phyloP scores from a whole-genome alignment of 768 basidiomycete genomes.

The Trametes elegans region DNA sequence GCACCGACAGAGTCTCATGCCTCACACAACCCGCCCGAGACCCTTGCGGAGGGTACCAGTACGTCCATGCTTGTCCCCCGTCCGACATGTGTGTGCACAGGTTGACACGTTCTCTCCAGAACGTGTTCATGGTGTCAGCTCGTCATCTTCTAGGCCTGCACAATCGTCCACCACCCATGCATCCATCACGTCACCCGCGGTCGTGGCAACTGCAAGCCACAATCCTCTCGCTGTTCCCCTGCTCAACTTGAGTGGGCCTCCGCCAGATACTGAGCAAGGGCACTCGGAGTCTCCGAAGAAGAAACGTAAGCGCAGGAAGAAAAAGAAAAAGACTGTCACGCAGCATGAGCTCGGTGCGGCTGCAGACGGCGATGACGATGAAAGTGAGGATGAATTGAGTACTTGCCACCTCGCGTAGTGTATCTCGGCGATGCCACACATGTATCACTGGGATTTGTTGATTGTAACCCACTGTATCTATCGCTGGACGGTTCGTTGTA shows the following conservation, averaged over 20 bases:
- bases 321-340: constrained; percentile 26
- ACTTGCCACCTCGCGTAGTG: no score
- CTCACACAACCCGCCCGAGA: neutral
- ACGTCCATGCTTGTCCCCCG: neutral
- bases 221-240: constrained; percentile 34
- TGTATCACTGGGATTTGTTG: no score
- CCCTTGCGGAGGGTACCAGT: neutral
- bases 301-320: constrained; percentile 57
- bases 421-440: no score
- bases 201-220: neutral
- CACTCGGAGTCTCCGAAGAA: constrained; percentile 40
- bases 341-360: no score
- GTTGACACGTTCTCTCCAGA: no score
- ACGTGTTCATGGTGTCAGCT: no score
- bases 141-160: no score
- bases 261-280: constrained; percentile 25
- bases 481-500: no score
- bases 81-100: no score
- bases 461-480: no score
- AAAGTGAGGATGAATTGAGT: neutral
- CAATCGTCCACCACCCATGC: neutral
- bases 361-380: neutral
- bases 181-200: neutral
- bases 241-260: constrained; percentile 56
- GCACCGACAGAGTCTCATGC: neutral